Conservation (phyloP, 768 basidiomycete genomes). For the Tulasnella sp. region DNA sequence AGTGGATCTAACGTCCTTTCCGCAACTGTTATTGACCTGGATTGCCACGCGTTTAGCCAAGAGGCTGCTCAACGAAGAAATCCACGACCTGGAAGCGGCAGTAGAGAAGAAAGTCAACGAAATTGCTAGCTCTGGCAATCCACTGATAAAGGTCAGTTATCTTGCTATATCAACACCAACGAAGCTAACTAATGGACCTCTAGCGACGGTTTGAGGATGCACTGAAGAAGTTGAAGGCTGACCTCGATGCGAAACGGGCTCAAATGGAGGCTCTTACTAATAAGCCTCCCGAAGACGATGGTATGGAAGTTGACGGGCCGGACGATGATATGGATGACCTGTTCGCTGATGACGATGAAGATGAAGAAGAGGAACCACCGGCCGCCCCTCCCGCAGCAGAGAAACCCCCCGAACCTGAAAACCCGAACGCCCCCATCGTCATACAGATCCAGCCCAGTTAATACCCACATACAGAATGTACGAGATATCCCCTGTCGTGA, state of each 20-base stretch:
- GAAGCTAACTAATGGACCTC: neutral
- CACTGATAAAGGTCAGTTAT: slow-evolving; percentile 60
- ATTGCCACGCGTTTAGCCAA: slow-evolving; percentile 30
- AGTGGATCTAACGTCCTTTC: slow-evolving; percentile 16
- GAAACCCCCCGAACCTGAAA: neutral
- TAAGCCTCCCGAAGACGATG: slow-evolving; percentile 29
- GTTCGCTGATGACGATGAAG: slow-evolving; percentile 27
- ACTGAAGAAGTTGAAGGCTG: slow-evolving; percentile 71
- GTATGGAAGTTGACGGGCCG: slow-evolving; percentile 26
- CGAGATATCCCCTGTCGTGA: neutral
- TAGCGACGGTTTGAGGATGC: slow-evolving; percentile 92
- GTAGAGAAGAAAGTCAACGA: slow-evolving; percentile 76
- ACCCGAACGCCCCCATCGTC: neutral
- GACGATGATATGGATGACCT: slow-evolving; percentile 10
- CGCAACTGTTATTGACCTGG: slow-evolving; percentile 18
- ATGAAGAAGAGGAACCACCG: slow-evolving; percentile 27
- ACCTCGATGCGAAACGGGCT: slow-evolving; percentile 70
- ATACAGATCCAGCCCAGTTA: neutral
- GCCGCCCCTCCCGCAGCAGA: neutral
- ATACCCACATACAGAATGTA: neutral
- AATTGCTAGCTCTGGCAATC: slow-evolving; percentile 71
- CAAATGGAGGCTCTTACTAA: slow-evolving; percentile 57
- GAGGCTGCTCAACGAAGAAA: slow-evolving; percentile 77
- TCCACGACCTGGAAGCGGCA: slow-evolving; percentile 76
- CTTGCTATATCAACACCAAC: neutral